Conservation (phyloP, 805 yeast species). For the Candida yuanshanica region DNA sequence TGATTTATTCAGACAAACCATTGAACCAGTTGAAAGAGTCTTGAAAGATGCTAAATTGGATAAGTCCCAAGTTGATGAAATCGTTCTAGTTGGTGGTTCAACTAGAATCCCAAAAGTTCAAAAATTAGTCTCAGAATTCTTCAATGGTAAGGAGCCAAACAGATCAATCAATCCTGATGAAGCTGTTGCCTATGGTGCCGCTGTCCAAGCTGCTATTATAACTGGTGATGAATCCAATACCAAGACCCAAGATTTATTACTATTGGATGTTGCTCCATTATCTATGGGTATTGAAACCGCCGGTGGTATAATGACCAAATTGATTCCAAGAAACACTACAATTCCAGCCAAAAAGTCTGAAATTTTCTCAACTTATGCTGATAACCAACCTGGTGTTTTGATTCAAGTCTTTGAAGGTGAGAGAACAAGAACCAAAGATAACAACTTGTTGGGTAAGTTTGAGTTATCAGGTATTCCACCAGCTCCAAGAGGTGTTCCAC, state of each 20-base stretch:
- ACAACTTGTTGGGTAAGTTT: slow-evolving; percentile 95
- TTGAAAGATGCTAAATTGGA: slow-evolving; percentile 90
- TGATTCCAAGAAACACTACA: slow-evolving; percentile 98
- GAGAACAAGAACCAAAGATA: slow-evolving; percentile 94
- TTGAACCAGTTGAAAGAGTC: slow-evolving; percentile 96
- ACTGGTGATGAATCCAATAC: slow-evolving; percentile 91
- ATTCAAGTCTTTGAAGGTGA: slow-evolving; percentile 99
- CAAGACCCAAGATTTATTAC: slow-evolving; percentile 93
- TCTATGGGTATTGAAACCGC: slow-evolving; percentile 99
- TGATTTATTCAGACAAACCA: slow-evolving; percentile 90
- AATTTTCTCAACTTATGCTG: slow-evolving; percentile 96
- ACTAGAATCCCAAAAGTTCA: slow-evolving; percentile 99
- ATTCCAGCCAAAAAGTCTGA: slow-evolving; percentile 98
- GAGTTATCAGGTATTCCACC: slow-evolving; percentile 97
- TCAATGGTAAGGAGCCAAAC: slow-evolving; percentile 98
- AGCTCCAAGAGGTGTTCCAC: slow-evolving; percentile 99
- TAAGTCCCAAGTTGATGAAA: slow-evolving; percentile 89
- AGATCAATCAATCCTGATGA: slow-evolving; percentile 98
- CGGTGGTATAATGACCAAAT: slow-evolving; percentile 99
- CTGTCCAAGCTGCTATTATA: slow-evolving; percentile 96
- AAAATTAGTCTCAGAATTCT: slow-evolving; percentile 93
- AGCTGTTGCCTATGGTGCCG: slow-evolving; percentile 99
- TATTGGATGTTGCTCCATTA: slow-evolving; percentile 98
- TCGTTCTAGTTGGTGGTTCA: slow-evolving; percentile 97
- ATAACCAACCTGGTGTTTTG: slow-evolving; percentile 99